Base-by-base conservation (phyloP, 1,284 basidiomycete species). In the Fomitiporia mediterranea region DNA sequence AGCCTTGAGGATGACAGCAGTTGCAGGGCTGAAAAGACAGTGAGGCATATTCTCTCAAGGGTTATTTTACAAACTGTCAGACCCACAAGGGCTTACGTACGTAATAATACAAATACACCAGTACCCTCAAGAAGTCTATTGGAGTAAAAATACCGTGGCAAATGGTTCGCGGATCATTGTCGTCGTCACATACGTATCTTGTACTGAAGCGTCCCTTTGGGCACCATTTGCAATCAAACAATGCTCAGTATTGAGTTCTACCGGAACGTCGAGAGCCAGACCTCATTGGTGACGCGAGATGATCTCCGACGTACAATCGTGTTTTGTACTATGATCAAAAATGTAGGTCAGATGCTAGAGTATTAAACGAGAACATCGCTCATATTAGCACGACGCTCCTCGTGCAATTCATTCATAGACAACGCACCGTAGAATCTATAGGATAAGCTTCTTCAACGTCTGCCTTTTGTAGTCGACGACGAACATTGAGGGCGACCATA, bases 131-230 rank as follows among this genome's bases (percentile, higher is more conserved):
- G 32, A 34, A 28, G 30, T 46, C 25, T 25, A 30, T 28, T 13
- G 44, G 25, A 9, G 25, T 46, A 46, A 44, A 23, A 23, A 44
- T 44, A 27, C n/a, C 1, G 44, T 7, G 15, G 19, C 40, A 21
- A 43, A 46, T 17, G 44, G 44, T 46, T 46, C 44, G 44, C 44
- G 44, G 44, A 46, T 46, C 44, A 46, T 15, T 44, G n/a, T 11
- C 11, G 28, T 44, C 23, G 11, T 34, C 32, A 34, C 32, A 34
- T 34, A 34, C 32, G 13, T 34, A 13, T n/a, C 32, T 6, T 13
- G 32, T 13, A 6, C 7, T 34, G 7, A 6, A 34, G 32, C 32
- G 32, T 6, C 32, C 6, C 13, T 34, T 34, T 13, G 32, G 32
- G 13, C 32, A 34, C 13, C 32, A 34, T 34, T 34, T 34, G 32